Conservation (phyloP, 768 basidiomycete genomes). For the Tephrocybe sp. region DNA sequence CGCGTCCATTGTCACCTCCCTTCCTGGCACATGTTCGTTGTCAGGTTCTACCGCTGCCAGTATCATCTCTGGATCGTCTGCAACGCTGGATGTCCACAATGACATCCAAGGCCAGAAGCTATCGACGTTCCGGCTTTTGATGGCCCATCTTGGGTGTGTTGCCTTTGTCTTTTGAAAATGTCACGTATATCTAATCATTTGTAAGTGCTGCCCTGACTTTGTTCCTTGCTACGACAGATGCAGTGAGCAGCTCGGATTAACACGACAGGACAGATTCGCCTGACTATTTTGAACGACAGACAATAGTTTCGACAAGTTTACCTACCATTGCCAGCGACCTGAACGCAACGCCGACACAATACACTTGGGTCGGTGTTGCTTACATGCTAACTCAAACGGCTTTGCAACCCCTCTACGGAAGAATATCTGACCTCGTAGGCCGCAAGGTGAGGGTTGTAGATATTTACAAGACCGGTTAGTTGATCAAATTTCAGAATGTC, state of each 20-base stretch:
- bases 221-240: constrained; percentile 85
- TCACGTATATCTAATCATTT: constrained; percentile 3
- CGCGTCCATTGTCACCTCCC: constrained; percentile 1
- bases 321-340: constrained; percentile 78
- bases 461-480: neutral
- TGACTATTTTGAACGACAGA: constrained; percentile 30
- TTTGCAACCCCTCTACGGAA: constrained; percentile 80
- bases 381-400: constrained; percentile 88
- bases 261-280: neutral
- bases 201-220: constrained; percentile 72
- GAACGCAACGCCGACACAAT: constrained; percentile 63
- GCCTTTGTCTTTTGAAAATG: constrained; percentile 2
- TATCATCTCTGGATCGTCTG: constrained; percentile 28
- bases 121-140: constrained; percentile 55
- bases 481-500: constrained; percentile 44
- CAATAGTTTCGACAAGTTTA: constrained; percentile 78
- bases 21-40: constrained; percentile 2
- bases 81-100: constrained; percentile 25
- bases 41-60: constrained; percentile 24
- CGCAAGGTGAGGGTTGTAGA: constrained; percentile 52
- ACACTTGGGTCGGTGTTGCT: constrained; percentile 83
- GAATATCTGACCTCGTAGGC: constrained; percentile 75
- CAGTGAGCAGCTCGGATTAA: constrained; percentile 43
- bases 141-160: constrained; percentile 68
- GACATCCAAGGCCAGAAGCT: constrained; percentile 27